Conservation (phyloP, 805 yeast genomes). For the Schizosaccharomyces cryophilus region DNA sequence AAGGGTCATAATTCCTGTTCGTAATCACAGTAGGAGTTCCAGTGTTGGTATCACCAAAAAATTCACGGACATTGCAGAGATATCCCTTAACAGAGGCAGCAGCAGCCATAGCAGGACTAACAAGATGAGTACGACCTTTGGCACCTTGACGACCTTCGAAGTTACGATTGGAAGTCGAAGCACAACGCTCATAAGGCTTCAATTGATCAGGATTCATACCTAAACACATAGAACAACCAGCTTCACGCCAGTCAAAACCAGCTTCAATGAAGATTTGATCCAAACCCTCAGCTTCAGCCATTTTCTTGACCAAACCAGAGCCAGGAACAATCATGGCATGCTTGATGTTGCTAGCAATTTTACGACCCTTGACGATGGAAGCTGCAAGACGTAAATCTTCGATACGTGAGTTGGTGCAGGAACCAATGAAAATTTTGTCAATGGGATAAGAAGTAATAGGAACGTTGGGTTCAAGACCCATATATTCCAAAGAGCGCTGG, state of each 20-base stretch:
- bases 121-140: conserved; percentile 75
- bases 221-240: conserved; percentile 97
- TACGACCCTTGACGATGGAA: conserved; percentile 66
- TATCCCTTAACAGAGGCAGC: conserved; percentile 89
- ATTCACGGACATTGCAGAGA: conserved; percentile 66
- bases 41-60: conserved; percentile 20
- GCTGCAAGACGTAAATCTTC: conserved; percentile 96
- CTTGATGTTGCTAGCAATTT: conserved; percentile 58
- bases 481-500: conserved; percentile 75
- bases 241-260: conserved; percentile 97
- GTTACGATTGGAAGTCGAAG: conserved; percentile 94
- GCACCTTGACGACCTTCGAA: conserved; percentile 99
- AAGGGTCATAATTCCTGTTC: conserved; percentile 13
- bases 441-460: conserved; percentile 50
- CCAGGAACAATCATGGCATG: conserved; percentile 90
- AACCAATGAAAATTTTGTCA: conserved; percentile 92
- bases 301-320: conserved; percentile 77
- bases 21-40: conserved; percentile 4
- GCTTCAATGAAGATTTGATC: conserved; percentile 77
- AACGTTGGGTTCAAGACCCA: conserved; percentile 70
- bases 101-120: conserved; percentile 99
- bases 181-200: conserved; percentile 89
- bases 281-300: conserved; percentile 87
- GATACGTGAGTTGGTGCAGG: conserved; percentile 92
- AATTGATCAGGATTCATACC: conserved; percentile 98